A percentile compares a stretch with the other conserved stretches of the same genome.
phyloP scores from a whole-genome alignment of 2,329 filamentous ascomycete genomes.

The Penicillium sp. region DNA sequence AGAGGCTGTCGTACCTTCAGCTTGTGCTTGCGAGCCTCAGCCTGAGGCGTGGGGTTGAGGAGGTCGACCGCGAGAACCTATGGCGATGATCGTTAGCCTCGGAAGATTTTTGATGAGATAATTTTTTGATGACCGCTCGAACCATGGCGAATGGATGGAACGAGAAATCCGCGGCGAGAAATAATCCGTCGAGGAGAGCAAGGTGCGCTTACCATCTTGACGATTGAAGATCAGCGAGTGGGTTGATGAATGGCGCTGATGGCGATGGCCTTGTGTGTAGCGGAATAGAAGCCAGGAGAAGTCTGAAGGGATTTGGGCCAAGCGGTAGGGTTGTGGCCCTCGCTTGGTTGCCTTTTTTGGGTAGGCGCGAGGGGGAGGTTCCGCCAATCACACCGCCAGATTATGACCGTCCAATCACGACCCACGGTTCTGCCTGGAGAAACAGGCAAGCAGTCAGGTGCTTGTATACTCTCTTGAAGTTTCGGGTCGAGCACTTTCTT shows the following conservation, averaged over 20 bases:
- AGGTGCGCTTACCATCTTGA: slow-evolving; percentile 39
- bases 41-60: slow-evolving; percentile 94
- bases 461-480: slow-evolving; percentile 5
- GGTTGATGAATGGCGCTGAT: slow-evolving; percentile 38
- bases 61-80: slow-evolving; percentile 99
- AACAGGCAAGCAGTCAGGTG: slow-evolving; percentile 14
- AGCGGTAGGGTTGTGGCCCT: slow-evolving; percentile 36
- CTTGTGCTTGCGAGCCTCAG: slow-evolving; percentile 99
- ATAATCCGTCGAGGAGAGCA: background rate
- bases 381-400: slow-evolving; percentile 15
- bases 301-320: slow-evolving; percentile 33
- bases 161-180: background rate
- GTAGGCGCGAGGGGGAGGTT: slow-evolving; percentile 9
- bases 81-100: slow-evolving; percentile 19
- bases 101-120: slow-evolving; percentile 3
- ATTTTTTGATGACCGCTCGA: background rate
- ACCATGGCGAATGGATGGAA: background rate
- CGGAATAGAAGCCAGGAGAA: slow-evolving; percentile 31
- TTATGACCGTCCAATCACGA: slow-evolving; percentile 3
- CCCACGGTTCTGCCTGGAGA: slow-evolving; percentile 7
- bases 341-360: slow-evolving; percentile 32
- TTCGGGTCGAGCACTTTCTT: background rate
- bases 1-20: slow-evolving; percentile 71
- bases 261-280: slow-evolving; percentile 38
- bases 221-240: slow-evolving; percentile 40